Evolutionary conservation across 1,139 yeast genomes (phyloP).

Genomic region (Spencermartinsiella ligniputridi): DNA sequence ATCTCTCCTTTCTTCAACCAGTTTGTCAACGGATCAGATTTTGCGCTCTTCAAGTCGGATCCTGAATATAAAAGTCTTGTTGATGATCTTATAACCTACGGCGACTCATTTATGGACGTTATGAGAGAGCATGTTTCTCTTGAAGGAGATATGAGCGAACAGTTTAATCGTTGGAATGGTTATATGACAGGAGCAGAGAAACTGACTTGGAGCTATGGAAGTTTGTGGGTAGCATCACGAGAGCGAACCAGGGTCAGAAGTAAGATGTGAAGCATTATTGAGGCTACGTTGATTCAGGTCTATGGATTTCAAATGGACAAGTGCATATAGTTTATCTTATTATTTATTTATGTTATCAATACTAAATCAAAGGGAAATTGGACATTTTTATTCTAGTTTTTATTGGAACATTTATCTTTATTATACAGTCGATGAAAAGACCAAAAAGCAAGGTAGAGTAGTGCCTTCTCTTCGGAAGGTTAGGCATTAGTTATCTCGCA

Average conservation of each 20-base stretch:
- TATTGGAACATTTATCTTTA: too few species aligned
- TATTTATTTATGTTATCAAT: too few species aligned
- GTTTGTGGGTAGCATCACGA: slow-evolving; percentile 67
- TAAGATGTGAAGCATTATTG: too few species aligned
- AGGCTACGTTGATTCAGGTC: too few species aligned
- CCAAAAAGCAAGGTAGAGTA: too few species aligned
- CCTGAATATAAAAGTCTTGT: slow-evolving; percentile 18
- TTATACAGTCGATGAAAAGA: too few species aligned
- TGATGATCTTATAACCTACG: slow-evolving; percentile 38
- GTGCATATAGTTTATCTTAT: too few species aligned
- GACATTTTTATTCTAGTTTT: too few species aligned
- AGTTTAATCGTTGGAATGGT: slow-evolving; percentile 75
- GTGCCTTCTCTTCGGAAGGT: too few species aligned
- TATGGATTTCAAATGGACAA: too few species aligned
- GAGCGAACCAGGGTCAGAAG: slow-evolving; percentile 19
- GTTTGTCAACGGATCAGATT: slow-evolving; percentile 14
- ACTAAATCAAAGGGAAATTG: too few species aligned
- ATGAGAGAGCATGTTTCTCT: slow-evolving; percentile 66
- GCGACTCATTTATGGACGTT: slow-evolving; percentile 72
- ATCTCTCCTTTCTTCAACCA: slow-evolving; percentile 25
- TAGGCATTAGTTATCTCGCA: too few species aligned
- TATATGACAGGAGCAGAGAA: slow-evolving; percentile 83
- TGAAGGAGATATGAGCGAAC: slow-evolving; percentile 84
- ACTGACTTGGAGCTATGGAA: slow-evolving; percentile 88
- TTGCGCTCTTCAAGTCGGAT: slow-evolving; percentile 13